These are phyloP conservation scores for Phoenix dactylifera DNA, from an alignment of 176 grass and related monocot species.

Conservation along the genomic window DNA sequence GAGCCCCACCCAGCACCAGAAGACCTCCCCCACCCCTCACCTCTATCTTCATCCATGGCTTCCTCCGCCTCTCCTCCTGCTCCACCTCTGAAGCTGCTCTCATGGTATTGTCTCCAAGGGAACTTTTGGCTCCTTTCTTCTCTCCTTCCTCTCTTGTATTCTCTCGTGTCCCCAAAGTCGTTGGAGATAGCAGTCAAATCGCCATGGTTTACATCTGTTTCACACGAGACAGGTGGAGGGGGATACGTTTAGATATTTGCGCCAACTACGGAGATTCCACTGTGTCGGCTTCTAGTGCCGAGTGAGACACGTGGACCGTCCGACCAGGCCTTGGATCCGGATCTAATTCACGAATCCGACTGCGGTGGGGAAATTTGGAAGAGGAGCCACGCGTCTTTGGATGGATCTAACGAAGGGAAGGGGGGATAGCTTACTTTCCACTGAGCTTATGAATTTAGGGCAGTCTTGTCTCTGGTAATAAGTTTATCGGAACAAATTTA, in stretches of 20 bases:
- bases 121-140: background rate
- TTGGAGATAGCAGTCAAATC: background rate
- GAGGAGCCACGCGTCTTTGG: no score
- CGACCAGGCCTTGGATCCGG: no score
- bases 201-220: no score
- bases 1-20: background rate
- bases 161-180: background rate
- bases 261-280: background rate
- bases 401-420: no score
- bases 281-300: no score
- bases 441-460: no score
- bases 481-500: no score
- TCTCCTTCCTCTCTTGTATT: background rate
- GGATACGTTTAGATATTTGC: background rate
- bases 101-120: background rate
- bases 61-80: background rate
- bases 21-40: background rate
- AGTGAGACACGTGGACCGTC: no score
- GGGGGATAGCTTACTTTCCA: no score
- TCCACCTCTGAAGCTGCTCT: background rate
- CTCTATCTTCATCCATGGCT: background rate
- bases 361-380: no score
- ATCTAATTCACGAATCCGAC: no score
- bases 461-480: no score
- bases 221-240: background rate